phyloP scores from a whole-genome alignment of 2,329 filamentous ascomycete genomes.

The Elsinoe fawcettii region DNA sequence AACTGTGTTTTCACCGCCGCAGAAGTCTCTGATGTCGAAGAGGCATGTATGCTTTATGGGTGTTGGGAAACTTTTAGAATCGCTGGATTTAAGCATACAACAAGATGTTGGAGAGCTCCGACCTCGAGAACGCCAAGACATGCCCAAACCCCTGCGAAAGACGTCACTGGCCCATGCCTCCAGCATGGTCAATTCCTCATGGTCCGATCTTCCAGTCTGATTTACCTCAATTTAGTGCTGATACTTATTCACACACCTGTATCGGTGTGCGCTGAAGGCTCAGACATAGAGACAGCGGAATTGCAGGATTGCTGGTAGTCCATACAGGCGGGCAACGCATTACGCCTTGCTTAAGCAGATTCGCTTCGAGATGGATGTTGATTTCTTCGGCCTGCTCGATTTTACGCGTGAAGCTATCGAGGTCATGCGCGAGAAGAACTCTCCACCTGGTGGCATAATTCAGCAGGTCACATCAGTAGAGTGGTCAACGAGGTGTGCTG shows the following conservation, averaged over 20 bases:
- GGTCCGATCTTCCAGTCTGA: too few species aligned
- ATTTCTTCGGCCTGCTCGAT: constrained; percentile 51
- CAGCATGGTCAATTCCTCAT: not conserved
- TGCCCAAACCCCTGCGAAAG: not conserved
- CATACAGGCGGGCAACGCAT: too few species aligned
- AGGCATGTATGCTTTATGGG: not conserved
- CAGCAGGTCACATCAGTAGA: constrained; percentile 51
- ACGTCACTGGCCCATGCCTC: not conserved
- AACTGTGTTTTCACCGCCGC: not conserved
- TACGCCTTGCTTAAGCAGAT: too few species aligned
- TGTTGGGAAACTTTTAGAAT: not conserved
- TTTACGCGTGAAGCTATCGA: constrained; percentile 43
- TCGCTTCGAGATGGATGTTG: constrained; percentile 48
- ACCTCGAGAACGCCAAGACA: not conserved
- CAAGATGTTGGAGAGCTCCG: constrained; percentile 1
- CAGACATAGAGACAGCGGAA: too few species aligned
- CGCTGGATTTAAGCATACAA: not conserved
- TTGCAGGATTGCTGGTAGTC: too few species aligned
- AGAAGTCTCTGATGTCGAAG: not conserved
- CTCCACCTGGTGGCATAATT: constrained; percentile 44
- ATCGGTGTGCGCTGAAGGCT: too few species aligned
- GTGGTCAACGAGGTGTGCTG: constrained; percentile 38
- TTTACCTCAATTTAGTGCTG: too few species aligned
- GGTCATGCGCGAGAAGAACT: constrained; percentile 38
- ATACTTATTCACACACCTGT: too few species aligned